A percentile compares a stretch with the other conserved stretches of the same genome.
Evolutionary conservation across 441 rosid species (phyloP).

Genomic region (Mallotus japonicus): DNA sequence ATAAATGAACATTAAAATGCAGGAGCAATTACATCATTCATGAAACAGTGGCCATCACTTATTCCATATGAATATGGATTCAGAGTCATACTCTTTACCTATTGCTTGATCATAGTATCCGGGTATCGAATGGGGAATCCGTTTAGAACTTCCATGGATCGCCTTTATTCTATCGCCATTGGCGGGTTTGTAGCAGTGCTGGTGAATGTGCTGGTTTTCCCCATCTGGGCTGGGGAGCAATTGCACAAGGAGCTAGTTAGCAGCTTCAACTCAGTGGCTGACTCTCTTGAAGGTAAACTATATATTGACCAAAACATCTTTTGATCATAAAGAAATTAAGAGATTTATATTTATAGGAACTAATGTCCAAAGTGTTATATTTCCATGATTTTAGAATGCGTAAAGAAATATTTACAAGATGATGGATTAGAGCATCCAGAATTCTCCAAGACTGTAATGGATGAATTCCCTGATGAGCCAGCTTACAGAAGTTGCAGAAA

Average conservation of each 20-base stretch:
- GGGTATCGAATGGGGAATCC: slow-evolving; percentile 67
- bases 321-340: not conserved
- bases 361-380: slow-evolving; percentile 1
- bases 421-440: slow-evolving; percentile 49
- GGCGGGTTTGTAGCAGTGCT: slow-evolving; percentile 63
- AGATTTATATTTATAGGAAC: not conserved
- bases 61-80: slow-evolving; percentile 68
- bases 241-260: slow-evolving; percentile 52
- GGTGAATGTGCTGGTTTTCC: slow-evolving; percentile 58
- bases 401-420: slow-evolving; percentile 60
- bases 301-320: not conserved
- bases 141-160: slow-evolving; percentile 55
- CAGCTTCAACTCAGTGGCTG: slow-evolving; percentile 49
- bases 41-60: slow-evolving; percentile 66
- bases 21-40: slow-evolving; percentile 62
- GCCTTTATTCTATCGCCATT: slow-evolving; percentile 63
- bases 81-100: slow-evolving; percentile 60
- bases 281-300: slow-evolving; percentile 58
- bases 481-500: slow-evolving; percentile 49
- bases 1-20: slow-evolving; percentile 2
- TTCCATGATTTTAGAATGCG: slow-evolving; percentile 46
- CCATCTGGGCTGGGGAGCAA: slow-evolving; percentile 66
- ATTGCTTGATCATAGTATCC: slow-evolving; percentile 59
- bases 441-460: slow-evolving; percentile 52
- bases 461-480: slow-evolving; percentile 66